Conservation (phyloP, 2,329 filamentous ascomycete genomes). For the Penicillium sp. region DNA sequence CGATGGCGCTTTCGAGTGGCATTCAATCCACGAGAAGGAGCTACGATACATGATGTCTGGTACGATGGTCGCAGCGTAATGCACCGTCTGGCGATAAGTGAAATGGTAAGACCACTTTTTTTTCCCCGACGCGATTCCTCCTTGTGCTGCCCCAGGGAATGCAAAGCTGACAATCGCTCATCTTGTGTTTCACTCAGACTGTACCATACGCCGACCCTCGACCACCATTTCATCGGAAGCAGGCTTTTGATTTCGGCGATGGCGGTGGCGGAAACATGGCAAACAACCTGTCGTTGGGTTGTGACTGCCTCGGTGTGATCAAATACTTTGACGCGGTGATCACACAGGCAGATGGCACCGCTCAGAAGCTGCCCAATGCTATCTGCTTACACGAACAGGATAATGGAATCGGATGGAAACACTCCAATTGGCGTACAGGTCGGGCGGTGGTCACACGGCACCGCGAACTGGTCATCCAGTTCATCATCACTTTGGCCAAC, state of each 20-base stretch:
- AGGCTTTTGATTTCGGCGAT: conserved; percentile 67
- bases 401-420: conserved; percentile 61
- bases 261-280: conserved; percentile 60
- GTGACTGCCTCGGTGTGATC: conserved; percentile 55
- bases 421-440: conserved; percentile 62
- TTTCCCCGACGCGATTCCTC: not conserved
- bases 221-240: conserved; percentile 61
- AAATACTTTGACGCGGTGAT: conserved; percentile 59
- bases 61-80: conserved; percentile 62
- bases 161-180: not conserved
- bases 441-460: conserved; percentile 55
- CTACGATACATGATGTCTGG: conserved; percentile 62
- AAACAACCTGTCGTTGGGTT: conserved; percentile 55
- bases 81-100: conserved; percentile 61
- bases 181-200: conserved; percentile 12
- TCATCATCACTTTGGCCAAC: conserved; percentile 59
- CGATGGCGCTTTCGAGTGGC: conserved; percentile 64
- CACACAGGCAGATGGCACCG: conserved; percentile 49
- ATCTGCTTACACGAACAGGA: conserved; percentile 64
- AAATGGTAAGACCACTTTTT: conserved; percentile 49
- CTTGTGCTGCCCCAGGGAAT: not conserved
- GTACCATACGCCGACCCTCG: conserved; percentile 64
- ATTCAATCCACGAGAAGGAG: conserved; percentile 56
- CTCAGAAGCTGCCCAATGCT: conserved; percentile 53
- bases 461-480: conserved; percentile 58